Conservation (phyloP, 1,284 basidiomycete species). For the Fereydounia khargensis region DNA sequence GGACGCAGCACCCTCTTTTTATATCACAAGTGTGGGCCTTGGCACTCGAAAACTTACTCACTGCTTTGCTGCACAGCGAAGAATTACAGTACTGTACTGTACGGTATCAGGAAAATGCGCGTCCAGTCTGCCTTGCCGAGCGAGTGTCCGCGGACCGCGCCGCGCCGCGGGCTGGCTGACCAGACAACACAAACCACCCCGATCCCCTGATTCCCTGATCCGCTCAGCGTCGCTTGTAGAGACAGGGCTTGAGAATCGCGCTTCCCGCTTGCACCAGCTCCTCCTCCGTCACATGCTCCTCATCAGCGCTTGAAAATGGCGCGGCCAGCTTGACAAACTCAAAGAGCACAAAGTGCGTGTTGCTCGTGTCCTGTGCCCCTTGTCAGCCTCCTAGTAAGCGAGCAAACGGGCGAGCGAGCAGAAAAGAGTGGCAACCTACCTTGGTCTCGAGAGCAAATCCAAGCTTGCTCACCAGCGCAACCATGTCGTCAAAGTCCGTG, state of each 20-base stretch:
- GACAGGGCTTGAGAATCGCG: slow-evolving; percentile 79
- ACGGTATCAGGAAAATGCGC: no score
- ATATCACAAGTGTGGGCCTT: no score
- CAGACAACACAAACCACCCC: no score
- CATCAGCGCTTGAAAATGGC: neutral
- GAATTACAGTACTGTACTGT: no score
- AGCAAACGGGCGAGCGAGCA: neutral
- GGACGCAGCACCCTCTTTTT: no score
- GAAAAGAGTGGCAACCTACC: slow-evolving; percentile 61
- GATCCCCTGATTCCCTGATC: no score
- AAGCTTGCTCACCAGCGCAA: slow-evolving; percentile 68
- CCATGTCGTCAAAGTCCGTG: slow-evolving; percentile 66
- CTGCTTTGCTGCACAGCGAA: no score
- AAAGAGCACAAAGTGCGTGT: slow-evolving; percentile 45
- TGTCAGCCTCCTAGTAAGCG: neutral
- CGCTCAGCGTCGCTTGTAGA: slow-evolving; percentile 96
- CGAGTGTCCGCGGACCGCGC: no score
- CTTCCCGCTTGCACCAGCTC: slow-evolving; percentile 64
- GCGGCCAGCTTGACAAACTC: slow-evolving; percentile 28
- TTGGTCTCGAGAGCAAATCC: slow-evolving; percentile 78
- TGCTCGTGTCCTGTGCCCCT: slow-evolving; percentile 22
- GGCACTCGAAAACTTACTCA: no score
- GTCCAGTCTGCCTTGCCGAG: no score
- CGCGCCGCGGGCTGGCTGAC: no score
- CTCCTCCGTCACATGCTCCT: slow-evolving; percentile 23